Conservation (phyloP, 257 asterid species). For the Solanum sitiens region DNA sequence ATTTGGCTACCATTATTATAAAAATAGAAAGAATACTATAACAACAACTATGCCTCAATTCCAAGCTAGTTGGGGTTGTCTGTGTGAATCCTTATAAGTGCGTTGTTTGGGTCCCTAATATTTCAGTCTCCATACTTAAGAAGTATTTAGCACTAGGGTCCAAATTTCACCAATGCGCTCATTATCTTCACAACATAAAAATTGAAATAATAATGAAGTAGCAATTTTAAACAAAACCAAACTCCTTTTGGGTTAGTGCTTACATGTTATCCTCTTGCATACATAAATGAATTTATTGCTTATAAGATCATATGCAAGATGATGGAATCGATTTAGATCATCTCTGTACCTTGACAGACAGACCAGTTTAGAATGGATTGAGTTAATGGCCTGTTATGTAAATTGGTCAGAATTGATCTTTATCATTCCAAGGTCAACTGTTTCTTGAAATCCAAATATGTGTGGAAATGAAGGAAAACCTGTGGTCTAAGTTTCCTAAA, state of each 20-base stretch:
- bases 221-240: neutral
- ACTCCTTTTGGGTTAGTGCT: neutral
- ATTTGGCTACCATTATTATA: neutral
- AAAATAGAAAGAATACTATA: neutral
- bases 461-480: neutral
- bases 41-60: neutral
- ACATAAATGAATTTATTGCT: neutral
- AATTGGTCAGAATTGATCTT: neutral
- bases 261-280: neutral
- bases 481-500: neutral
- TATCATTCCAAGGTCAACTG: neutral
- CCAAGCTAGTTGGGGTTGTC: neutral
- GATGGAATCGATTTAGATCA: neutral
- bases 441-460: neutral
- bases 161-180: neutral
- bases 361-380: neutral
- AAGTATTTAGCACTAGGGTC: neutral
- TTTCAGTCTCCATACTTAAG: neutral
- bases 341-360: neutral
- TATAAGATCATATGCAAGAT: neutral
- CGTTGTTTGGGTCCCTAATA: neutral
- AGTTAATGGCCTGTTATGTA: neutral
- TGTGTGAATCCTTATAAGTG: neutral
- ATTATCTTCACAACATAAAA: neutral
- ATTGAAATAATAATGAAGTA: neutral